Evolutionary conservation across 2,329 filamentous ascomycete genomes (phyloP).

Genomic region (Apiospora pterosperma): DNA sequence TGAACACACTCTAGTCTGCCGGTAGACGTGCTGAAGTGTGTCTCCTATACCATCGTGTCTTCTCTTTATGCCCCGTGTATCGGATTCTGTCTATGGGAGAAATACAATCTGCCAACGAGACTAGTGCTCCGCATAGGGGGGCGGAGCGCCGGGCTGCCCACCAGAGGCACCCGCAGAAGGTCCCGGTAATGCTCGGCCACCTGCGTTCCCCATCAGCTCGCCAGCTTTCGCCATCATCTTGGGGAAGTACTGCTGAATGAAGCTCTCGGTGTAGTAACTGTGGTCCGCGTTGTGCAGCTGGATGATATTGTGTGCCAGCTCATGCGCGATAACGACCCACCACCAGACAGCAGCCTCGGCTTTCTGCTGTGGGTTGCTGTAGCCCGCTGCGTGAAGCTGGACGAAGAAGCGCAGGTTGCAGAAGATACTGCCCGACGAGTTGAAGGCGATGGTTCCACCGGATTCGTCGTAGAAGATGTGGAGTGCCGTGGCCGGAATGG

Average conservation of each 20-base stretch:
- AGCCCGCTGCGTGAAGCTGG: slow-evolving; percentile 64
- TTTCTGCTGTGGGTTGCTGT: slow-evolving; percentile 43
- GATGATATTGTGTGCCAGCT: slow-evolving; percentile 92
- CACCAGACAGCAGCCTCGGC: slow-evolving; percentile 78
- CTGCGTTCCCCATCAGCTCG: slow-evolving; percentile 11
- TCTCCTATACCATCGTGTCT: too few relatives aligned
- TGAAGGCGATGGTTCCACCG: slow-evolving; percentile 89
- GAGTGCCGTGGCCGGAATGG: slow-evolving; percentile 62
- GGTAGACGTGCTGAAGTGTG: too few relatives aligned
- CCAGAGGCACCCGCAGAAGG: not conserved
- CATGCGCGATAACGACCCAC: slow-evolving; percentile 95
- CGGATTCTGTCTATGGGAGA: not conserved
- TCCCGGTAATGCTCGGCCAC: not conserved
- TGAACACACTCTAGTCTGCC: too few relatives aligned
- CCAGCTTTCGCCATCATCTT: slow-evolving; percentile 59
- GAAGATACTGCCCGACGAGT: slow-evolving; percentile 81
- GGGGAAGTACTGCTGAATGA: slow-evolving; percentile 73
- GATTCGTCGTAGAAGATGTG: slow-evolving; percentile 84
- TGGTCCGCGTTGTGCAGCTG: slow-evolving; percentile 73
- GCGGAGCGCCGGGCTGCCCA: not conserved
- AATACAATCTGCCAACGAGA: not conserved
- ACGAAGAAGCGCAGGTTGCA: slow-evolving; percentile 89
- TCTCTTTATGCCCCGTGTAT: not conserved
- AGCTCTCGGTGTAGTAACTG: slow-evolving; percentile 80
- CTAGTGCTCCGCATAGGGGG: not conserved